Evolutionary conservation across 2,329 filamentous ascomycete species (phyloP).

Genomic region (Chaetomium sp.): DNA sequence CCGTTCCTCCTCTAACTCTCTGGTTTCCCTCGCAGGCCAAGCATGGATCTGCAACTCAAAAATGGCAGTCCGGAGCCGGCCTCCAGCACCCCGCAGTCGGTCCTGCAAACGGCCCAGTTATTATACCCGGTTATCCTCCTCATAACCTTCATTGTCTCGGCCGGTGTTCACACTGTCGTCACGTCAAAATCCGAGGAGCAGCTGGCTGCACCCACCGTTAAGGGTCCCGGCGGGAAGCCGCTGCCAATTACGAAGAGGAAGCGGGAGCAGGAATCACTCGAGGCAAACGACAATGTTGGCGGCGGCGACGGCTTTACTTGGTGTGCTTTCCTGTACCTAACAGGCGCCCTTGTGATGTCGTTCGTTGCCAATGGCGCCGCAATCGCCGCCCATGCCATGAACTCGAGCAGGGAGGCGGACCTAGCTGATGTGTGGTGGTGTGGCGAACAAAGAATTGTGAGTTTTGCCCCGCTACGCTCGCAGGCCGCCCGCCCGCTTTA

Average conservation of each 20-base stretch:
- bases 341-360: constrained; percentile 69
- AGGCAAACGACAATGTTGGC: constrained; percentile 46
- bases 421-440: constrained; percentile 72
- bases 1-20: constrained; percentile 24
- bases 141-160: constrained; percentile 52
- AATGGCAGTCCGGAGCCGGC: constrained; percentile 21
- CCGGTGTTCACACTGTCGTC: constrained; percentile 56
- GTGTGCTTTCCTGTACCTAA: constrained; percentile 73
- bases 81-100: constrained; percentile 42
- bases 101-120: constrained; percentile 53
- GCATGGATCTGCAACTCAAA: constrained; percentile 31
- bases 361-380: constrained; percentile 75
- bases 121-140: constrained; percentile 57
- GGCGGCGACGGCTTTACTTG: constrained; percentile 72
- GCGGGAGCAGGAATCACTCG: constrained; percentile 32
- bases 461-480: constrained; percentile 24
- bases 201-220: constrained; percentile 52
- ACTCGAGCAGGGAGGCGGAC: constrained; percentile 51
- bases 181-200: constrained; percentile 54
- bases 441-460: constrained; percentile 55
- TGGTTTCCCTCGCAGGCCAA: constrained; percentile 28
- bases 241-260: constrained; percentile 67
- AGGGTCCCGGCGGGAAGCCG: constrained; percentile 86
- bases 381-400: constrained; percentile 73
- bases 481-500: not conserved